Evolutionary conservation across 2,329 filamentous ascomycete genomes (phyloP).

Genomic region (Colletotrichum sp.): DNA sequence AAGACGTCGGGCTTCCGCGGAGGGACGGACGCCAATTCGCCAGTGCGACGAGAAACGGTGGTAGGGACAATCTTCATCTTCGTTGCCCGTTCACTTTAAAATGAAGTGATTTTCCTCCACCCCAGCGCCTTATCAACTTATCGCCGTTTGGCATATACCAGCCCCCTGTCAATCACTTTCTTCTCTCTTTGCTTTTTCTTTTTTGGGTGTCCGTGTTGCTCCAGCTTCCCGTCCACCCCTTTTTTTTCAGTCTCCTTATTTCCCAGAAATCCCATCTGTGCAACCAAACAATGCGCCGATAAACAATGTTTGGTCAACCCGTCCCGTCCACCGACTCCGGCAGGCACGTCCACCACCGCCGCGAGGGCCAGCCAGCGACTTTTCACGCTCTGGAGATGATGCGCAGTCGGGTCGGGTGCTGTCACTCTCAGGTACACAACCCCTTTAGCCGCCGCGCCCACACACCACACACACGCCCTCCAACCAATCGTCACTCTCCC

Average conservation of each 20-base stretch:
- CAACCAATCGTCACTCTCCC: background rate
- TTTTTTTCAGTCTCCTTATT: background rate
- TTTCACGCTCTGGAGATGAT: background rate
- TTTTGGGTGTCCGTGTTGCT: background rate
- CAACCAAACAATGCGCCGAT: background rate
- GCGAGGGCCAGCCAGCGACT: background rate
- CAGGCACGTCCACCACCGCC: background rate
- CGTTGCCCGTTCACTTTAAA: background rate
- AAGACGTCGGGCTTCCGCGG: background rate
- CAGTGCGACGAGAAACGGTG: background rate
- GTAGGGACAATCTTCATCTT: constrained; percentile 13
- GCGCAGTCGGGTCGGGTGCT: background rate
- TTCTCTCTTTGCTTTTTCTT: background rate
- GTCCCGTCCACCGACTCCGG: background rate
- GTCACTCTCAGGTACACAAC: background rate
- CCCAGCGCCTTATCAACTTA: constrained; percentile 7
- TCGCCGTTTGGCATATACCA: background rate
- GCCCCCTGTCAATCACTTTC: background rate
- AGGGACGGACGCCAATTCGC: background rate
- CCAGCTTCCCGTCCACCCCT: background rate
- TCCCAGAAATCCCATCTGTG: background rate
- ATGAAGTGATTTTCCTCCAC: constrained; percentile 18
- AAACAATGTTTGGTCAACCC: background rate
- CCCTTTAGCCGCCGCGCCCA: background rate
- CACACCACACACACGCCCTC: background rate